Base-by-base conservation (phyloP, 2,329 filamentous ascomycete species). In the Podosphaera fusca region DNA sequence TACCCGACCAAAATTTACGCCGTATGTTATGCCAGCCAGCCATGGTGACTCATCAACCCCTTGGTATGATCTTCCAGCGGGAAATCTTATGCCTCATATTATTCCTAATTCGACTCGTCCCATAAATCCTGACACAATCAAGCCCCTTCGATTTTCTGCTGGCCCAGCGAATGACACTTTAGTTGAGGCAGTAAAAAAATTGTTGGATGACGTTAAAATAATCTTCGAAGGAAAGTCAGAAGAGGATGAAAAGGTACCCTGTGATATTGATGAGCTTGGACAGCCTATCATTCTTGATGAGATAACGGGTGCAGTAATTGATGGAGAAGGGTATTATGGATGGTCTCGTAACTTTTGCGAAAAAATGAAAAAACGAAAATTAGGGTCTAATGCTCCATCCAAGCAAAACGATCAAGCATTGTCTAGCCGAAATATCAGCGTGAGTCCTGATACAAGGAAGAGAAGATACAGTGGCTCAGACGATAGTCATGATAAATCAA, bases 271-370 rank as follows among this genome's bases (percentile, higher is more conserved):
- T 64, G 80, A 83, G 61, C 73, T 92, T 58, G 87, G 87, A 9
- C 83, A 92, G 66, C 70, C 75, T 14, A 72, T 87, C 56, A 70
- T 81, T 21, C 67, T 78, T 2, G 80, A 87, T 62, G 79, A 82
- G 61, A 70, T 78, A n/a, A 83, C 78, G 0, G 81, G 81, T 0
- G 70, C 67, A n/a, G 63, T 82, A 1, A 67, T 81, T 5, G 74
- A 75, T 5, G 82, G 81, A 1, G 81, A 86, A 60, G 86, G 84
- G 0, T 94, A 94, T 67, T 94, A 94, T 66, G 88, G 87, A 59
- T 94, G 88, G 88, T 90, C 87, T 4, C 76, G 78, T 45, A 73
- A 73, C 0, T 92, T 94, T 63, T 94, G 86, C 66, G 75, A 86
- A 62, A 85, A 84, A 65, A 92, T 92, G 84, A 87, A 83, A 69